These are phyloP conservation scores for Podosphaera xanthii DNA, from an alignment of 2,329 filamentous ascomycete species.

Conservation along the genomic window DNA sequence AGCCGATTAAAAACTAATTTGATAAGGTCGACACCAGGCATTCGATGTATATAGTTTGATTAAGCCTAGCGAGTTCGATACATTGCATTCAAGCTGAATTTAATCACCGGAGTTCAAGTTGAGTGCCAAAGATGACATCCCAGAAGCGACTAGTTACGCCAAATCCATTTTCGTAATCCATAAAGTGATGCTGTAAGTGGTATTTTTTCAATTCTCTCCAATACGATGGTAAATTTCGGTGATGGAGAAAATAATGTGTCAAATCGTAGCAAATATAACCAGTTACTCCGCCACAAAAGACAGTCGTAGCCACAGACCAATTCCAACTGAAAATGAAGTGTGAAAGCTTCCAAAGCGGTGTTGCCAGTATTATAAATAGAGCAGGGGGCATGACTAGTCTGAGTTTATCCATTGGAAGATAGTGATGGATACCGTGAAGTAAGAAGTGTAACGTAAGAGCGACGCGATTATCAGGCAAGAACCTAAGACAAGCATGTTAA, in stretches of 20 bases:
- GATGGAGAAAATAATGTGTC: slow-evolving; percentile 97
- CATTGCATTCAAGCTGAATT: too few species aligned
- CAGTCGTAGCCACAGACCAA: slow-evolving; percentile 58
- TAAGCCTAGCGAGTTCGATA: not conserved
- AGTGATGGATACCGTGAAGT: slow-evolving; percentile 92
- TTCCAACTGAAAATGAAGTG: slow-evolving; percentile 62
- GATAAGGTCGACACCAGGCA: too few species aligned
- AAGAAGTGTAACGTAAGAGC: slow-evolving; percentile 74
- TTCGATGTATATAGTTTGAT: too few species aligned
- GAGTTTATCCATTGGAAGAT: slow-evolving; percentile 97
- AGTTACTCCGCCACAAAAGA: slow-evolving; percentile 78
- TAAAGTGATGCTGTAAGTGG: slow-evolving; percentile 90
- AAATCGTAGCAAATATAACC: slow-evolving; percentile 92
- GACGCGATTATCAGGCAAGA: slow-evolving; percentile 77
- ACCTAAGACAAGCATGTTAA: slow-evolving; percentile 26
- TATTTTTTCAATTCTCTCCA: slow-evolving; percentile 93
- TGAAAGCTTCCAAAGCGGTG: slow-evolving; percentile 81
- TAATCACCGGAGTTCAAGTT: slow-evolving; percentile 26
- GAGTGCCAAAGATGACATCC: slow-evolving; percentile 80
- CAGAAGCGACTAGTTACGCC: slow-evolving; percentile 93
- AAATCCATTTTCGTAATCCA: slow-evolving; percentile 93
- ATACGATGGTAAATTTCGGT: slow-evolving; percentile 73
- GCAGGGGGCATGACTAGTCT: slow-evolving; percentile 92
- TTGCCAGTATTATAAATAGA: slow-evolving; percentile 61
- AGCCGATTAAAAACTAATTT: too few species aligned